Evolutionary conservation across 768 basidiomycete species (phyloP).

Genomic region (Dictyophora rubrovolvata): DNA sequence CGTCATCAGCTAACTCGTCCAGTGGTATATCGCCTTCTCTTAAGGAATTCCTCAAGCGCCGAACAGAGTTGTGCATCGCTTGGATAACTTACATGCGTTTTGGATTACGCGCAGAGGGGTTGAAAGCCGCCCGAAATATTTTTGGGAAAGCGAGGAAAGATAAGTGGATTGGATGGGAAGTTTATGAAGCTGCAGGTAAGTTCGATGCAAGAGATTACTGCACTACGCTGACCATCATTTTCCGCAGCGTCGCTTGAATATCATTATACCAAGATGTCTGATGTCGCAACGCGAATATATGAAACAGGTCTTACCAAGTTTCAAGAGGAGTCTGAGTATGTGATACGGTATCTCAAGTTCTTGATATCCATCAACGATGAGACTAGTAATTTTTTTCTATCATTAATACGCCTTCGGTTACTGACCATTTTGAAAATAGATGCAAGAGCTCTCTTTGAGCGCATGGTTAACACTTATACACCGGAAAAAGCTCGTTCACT

Average conservation of each 20-base stretch:
- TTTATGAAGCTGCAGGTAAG: slow-evolving; percentile 85
- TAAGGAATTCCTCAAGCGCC: slow-evolving; percentile 26
- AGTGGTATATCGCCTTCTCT: slow-evolving; percentile 32
- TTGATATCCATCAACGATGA: slow-evolving; percentile 92
- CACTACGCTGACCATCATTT: neutral
- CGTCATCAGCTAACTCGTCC: neutral
- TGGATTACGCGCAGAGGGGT: slow-evolving; percentile 76
- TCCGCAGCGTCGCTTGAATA: slow-evolving; percentile 84
- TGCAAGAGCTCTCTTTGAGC: slow-evolving; percentile 91
- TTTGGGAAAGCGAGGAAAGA: slow-evolving; percentile 78
- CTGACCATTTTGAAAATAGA: slow-evolving; percentile 38
- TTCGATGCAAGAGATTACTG: neutral
- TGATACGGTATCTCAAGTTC: slow-evolving; percentile 84
- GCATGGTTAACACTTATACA: slow-evolving; percentile 63
- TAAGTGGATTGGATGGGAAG: slow-evolving; percentile 78
- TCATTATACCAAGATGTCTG: slow-evolving; percentile 68
- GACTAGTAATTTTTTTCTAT: slow-evolving; percentile 54
- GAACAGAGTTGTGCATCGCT: slow-evolving; percentile 34
- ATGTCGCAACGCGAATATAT: slow-evolving; percentile 83
- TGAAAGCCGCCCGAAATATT: slow-evolving; percentile 63
- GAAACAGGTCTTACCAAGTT: slow-evolving; percentile 85
- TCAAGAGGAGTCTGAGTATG: slow-evolving; percentile 73
- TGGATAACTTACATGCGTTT: slow-evolving; percentile 87
- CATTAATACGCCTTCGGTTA: slow-evolving; percentile 1
- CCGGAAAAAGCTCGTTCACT: slow-evolving; percentile 72